Evolutionary conservation across 345 rosid species (phyloP), one percentile per base, ranked within the genome.

Genomic region (Sonneratia caseolaris): DNA sequence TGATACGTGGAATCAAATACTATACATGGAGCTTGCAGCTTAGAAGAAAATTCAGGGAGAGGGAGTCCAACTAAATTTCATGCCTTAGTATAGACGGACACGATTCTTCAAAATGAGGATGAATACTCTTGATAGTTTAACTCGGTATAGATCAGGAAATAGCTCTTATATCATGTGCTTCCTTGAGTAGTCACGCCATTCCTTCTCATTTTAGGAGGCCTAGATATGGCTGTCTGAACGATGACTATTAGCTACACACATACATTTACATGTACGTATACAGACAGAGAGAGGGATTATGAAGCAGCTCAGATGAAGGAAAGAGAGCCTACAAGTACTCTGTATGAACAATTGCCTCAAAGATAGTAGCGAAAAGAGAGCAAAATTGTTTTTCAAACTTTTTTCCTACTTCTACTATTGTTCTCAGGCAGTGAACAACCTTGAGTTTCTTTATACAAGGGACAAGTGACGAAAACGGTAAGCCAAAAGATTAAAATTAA

Each of bases 1-100:
- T 0, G 95, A 87, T 37, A 82, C 84, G 15, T 87, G 95, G 95
- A 89, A 87, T 61, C 72, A 80, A 56, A 89, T 89, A 72, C 81
- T 89, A 37, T 84, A 78, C 51, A 70, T 75, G 43, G 81, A 75
- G 72, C 81, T 89, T 68, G 51, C 72, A 9, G 75, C 36, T 75
- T 73, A 62, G 45, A 24, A 5, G 45, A 42, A 9, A 42, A 42
- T 27, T 27, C 32, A 27, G 32, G 32, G 32, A 27, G 70, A 19
- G 37, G 43, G 14, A 40, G 35, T 19, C 2, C 51, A 16, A 6
- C 9, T 66, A 10, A 19, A 37, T 37, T 27, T 37, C 15, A 18
- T 16, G 2, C 59, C 18, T 55, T 4, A 3, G 59, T 55, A 55
- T 12, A 48, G 53, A 48, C 18, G 53, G 36, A 9, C 12, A 22